Evolutionary conservation across 306 rosid species (phyloP).

Genomic region (Malus orientalis): DNA sequence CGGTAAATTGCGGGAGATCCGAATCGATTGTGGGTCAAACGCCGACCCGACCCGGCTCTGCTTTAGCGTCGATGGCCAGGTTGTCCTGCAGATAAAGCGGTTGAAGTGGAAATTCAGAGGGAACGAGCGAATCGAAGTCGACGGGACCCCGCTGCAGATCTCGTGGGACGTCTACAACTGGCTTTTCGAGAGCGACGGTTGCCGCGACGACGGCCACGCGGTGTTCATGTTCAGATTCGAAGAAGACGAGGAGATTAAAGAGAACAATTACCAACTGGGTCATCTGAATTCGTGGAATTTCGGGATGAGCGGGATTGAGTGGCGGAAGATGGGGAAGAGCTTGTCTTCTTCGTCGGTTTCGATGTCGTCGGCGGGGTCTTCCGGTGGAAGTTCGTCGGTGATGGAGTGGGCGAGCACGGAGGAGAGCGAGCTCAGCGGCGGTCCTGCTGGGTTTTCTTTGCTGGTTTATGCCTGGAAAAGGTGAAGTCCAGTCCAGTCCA

Average conservation of each 20-base stretch:
- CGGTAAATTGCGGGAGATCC: conserved; percentile 48
- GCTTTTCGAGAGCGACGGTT: conserved; percentile 49
- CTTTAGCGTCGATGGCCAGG: conserved; percentile 45
- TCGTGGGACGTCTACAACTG: conserved; percentile 94
- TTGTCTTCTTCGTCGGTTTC: conserved; percentile 69
- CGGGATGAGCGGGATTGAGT: conserved; percentile 43
- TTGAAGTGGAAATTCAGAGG: conserved; percentile 87
- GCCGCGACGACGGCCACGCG: conserved; percentile 46
- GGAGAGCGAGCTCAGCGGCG: conserved; percentile 56
- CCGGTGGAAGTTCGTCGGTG: conserved; percentile 64
- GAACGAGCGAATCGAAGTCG: conserved; percentile 52
- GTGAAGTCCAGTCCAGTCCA: conserved; percentile 12
- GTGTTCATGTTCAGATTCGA: conserved; percentile 88
- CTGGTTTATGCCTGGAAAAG: conserved; percentile 81
- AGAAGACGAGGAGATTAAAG: conserved; percentile 27
- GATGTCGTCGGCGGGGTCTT: conserved; percentile 68
- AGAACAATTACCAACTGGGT: conserved; percentile 7
- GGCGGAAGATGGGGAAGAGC: conserved; percentile 59
- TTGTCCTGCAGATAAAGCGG: conserved; percentile 45
- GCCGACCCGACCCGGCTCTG: conserved; percentile 31
- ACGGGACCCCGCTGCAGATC: conserved; percentile 60
- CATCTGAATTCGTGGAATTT: conserved; percentile 42
- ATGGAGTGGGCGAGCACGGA: conserved; percentile 86
- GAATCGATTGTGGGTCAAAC: conserved; percentile 48
- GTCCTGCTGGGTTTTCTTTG: conserved; percentile 68